Conservation (phyloP, 805 yeast genomes). For the Pichia exigua region DNA sequence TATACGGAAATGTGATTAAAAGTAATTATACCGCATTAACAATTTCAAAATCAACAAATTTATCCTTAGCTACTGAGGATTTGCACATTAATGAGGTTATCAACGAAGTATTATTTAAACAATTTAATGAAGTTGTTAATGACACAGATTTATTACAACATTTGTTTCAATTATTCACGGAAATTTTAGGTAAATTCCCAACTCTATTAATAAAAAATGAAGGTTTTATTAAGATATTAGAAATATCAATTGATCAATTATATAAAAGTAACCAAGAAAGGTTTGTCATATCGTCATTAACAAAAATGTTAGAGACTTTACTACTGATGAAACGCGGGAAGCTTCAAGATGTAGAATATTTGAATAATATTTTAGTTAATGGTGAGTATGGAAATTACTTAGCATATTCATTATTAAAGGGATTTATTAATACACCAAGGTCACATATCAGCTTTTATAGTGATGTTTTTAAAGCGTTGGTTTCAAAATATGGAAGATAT, state of each 20-base stretch:
- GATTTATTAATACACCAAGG: constrained; percentile 44
- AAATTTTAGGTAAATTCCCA: constrained; percentile 6
- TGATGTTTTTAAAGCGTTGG: constrained; percentile 38
- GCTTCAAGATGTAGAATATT: constrained; percentile 24
- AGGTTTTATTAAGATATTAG: constrained; percentile 19
- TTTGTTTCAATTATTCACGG: constrained; percentile 39
- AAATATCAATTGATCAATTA: constrained; percentile 28
- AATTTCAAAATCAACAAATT: constrained; percentile 7
- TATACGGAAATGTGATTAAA: constrained; percentile 27
- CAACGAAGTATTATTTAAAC: constrained; percentile 30
- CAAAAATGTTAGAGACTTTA: constrained; percentile 48
- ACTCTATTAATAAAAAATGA: constrained; percentile 31
- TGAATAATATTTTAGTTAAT: constrained; percentile 21
- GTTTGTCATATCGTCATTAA: constrained; percentile 44
- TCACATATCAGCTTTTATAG: constrained; percentile 55
- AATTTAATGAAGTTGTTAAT: constrained; percentile 25
- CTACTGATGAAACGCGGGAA: constrained; percentile 38
- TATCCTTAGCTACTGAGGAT: constrained; percentile 19
- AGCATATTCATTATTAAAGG: constrained; percentile 33
- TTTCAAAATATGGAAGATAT: constrained; percentile 30
- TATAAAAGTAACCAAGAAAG: constrained; percentile 44
- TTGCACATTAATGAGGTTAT: constrained; percentile 28
- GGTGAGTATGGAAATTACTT: constrained; percentile 25
- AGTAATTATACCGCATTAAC: constrained; percentile 29
- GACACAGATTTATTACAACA: constrained; percentile 58